Evolutionary conservation across 495 filamentous ascomycete species (phyloP).

Genomic region (Oleoguttula mirabilis): DNA sequence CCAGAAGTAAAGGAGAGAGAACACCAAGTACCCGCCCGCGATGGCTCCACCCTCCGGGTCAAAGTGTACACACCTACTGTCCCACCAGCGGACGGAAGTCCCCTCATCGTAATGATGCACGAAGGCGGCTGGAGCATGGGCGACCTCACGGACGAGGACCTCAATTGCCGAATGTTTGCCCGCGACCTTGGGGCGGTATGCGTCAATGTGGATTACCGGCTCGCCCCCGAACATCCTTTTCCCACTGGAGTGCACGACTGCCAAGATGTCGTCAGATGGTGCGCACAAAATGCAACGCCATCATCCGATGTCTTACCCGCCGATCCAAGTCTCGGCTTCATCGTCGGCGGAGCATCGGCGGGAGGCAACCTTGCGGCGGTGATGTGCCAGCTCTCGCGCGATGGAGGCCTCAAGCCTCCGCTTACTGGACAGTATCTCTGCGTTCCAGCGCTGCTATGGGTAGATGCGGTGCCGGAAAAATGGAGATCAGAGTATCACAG

Average conservation of each 20-base stretch:
- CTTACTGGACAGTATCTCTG: constrained; percentile 20
- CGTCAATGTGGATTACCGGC: constrained; percentile 31
- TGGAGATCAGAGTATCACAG: constrained; percentile 25
- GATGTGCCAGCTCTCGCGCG: constrained; percentile 13
- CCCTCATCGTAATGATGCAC: constrained; percentile 34
- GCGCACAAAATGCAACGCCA: constrained; percentile 9
- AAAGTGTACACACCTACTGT: constrained; percentile 4
- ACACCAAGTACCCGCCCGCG: constrained; percentile 30
- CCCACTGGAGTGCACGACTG: constrained; percentile 11
- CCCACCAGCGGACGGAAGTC: constrained; percentile 23
- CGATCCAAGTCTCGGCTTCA: constrained; percentile 10
- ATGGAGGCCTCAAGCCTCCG: constrained; percentile 17
- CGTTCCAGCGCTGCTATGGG: constrained; percentile 15
- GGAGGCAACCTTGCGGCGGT: constrained; percentile 10
- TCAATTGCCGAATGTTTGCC: constrained; percentile 24
- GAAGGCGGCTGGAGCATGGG: constrained; percentile 36
- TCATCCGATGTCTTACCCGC: constrained; percentile 6
- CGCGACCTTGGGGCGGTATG: constrained; percentile 50
- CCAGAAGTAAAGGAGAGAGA: constrained; percentile 14
- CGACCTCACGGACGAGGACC: constrained; percentile 27
- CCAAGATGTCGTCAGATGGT: constrained; percentile 7
- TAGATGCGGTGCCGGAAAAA: constrained; percentile 20
- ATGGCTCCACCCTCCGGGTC: constrained; percentile 29
- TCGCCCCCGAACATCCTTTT: constrained; percentile 12
- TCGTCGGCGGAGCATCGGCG: constrained; percentile 11